Evolutionary conservation across 1,284 basidiomycete species (phyloP).

Genomic region (Pseudozyma tsukubaensis): DNA sequence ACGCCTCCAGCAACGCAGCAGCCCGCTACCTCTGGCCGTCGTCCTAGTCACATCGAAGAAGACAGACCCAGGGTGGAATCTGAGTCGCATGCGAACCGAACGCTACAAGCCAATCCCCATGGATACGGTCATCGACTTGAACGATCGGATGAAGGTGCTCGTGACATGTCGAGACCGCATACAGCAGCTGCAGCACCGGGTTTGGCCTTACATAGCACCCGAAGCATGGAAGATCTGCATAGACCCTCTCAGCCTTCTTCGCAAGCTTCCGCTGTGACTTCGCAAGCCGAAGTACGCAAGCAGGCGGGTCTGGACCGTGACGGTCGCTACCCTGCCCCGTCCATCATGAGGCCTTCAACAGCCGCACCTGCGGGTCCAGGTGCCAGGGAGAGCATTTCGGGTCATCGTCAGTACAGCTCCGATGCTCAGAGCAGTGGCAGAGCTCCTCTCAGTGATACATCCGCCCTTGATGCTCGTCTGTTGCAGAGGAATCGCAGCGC

Average conservation of each 20-base stretch:
- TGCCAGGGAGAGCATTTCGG: constrained; percentile 16
- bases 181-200: constrained; percentile 4
- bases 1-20: constrained; percentile 1
- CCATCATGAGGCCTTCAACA: constrained; percentile 45
- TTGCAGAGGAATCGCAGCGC: constrained; percentile 48
- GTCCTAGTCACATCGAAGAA: constrained; percentile 22
- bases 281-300: constrained; percentile 34
- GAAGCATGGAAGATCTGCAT: constrained; percentile 54
- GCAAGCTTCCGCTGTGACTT: constrained; percentile 21
- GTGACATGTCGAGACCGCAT: constrained; percentile 9
- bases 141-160: constrained; percentile 30
- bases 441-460: neutral
- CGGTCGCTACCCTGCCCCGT: constrained; percentile 43
- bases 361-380: constrained; percentile 35
- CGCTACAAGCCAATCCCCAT: constrained; percentile 14
- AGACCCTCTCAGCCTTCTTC: constrained; percentile 18
- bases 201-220: constrained; percentile 44
- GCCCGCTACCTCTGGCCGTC: constrained; percentile 9
- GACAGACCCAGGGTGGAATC: constrained; percentile 19
- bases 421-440: constrained; percentile 29
- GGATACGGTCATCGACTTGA: constrained; percentile 29
- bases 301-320: constrained; percentile 41
- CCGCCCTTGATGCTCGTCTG: constrained; percentile 27
- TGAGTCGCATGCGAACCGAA: constrained; percentile 6
- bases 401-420: constrained; percentile 49